Conservation (phyloP, 495 filamentous ascomycete species). For the Podospora pseudopauciseta region DNA sequence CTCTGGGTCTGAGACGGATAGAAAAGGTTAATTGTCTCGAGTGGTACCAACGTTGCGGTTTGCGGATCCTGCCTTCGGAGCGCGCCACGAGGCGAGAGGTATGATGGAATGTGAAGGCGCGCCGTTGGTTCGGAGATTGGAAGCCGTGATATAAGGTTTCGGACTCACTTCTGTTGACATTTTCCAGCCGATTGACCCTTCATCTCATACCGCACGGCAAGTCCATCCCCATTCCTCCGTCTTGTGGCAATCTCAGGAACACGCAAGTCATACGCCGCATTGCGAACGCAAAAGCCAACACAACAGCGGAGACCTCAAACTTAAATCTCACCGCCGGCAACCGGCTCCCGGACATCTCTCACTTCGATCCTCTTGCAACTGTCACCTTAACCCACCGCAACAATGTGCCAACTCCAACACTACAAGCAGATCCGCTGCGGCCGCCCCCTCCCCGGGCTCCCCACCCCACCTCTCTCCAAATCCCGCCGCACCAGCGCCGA, state of each 20-base stretch:
- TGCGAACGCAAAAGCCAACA: background rate
- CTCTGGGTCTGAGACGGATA: background rate
- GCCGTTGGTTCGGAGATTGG: background rate
- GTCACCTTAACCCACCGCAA: background rate
- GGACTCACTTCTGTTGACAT: background rate
- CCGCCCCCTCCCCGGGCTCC: background rate
- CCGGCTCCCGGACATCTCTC: background rate
- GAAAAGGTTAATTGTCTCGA: background rate
- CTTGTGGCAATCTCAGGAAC: background rate
- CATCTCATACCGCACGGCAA: background rate
- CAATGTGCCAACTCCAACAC: slow-evolving; percentile 1
- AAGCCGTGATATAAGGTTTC: background rate
- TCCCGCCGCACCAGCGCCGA: background rate
- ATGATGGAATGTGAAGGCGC: background rate
- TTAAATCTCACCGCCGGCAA: background rate
- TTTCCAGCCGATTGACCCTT: background rate
- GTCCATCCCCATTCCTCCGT: background rate
- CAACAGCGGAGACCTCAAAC: background rate
- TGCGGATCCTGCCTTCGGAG: background rate
- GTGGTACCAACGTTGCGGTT: background rate
- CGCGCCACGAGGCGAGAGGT: background rate
- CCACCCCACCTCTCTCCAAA: background rate
- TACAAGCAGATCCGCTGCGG: background rate
- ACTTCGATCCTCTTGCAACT: background rate
- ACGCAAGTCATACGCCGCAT: background rate